Conservation (phyloP, 805 yeast species). For the Clavispora vitiphila region DNA sequence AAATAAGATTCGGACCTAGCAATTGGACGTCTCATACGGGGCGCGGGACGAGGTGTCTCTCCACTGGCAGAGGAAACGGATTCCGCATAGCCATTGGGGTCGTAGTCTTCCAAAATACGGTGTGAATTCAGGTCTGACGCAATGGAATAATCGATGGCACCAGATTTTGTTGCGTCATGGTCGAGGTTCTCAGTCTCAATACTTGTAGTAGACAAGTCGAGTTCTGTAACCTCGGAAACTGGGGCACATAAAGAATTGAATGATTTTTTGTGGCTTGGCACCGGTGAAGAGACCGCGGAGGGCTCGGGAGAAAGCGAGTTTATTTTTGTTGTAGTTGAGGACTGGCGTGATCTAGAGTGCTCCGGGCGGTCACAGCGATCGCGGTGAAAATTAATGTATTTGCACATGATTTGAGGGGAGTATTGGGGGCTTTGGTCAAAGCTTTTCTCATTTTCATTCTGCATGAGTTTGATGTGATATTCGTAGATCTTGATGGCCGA, state of each 20-base stretch:
- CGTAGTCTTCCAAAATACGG: background rate
- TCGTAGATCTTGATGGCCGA: conserved; percentile 43
- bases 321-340: background rate
- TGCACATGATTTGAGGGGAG: conserved; percentile 13
- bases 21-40: background rate
- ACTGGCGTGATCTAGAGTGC: background rate
- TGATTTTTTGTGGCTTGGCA: background rate
- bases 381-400: conserved; percentile 21
- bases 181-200: background rate
- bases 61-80: background rate
- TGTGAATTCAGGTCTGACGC: background rate
- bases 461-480: conserved; percentile 20
- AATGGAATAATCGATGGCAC: background rate
- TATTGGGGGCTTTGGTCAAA: conserved; percentile 12
- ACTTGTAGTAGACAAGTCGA: background rate
- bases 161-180: background rate
- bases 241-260: background rate
- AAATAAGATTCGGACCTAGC: conserved; percentile 1
- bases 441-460: conserved; percentile 16
- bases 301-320: background rate
- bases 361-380: conserved; percentile 37
- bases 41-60: background rate
- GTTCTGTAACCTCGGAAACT: background rate
- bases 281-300: conserved; percentile 1
- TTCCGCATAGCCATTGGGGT: background rate